Evolutionary conservation across 2,329 filamentous ascomycete genomes (phyloP), one percentile per base, ranked within the genome.

Genomic region (Anthostomella pinea): DNA sequence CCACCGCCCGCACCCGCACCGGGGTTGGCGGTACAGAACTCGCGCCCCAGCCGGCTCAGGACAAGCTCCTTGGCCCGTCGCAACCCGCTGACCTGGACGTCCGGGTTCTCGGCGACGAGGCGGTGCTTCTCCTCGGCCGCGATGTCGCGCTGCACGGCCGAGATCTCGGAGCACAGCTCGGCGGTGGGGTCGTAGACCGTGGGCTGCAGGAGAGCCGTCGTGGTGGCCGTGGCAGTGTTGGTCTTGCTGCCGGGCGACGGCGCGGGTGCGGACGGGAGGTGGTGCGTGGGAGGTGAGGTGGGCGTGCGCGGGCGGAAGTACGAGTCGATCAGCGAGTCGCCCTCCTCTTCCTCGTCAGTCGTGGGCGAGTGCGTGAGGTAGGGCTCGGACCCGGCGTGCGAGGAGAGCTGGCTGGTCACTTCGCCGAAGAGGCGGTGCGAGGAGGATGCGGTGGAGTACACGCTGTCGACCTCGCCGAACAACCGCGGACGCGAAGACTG

Each of bases 11-110:
- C n/a, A n/a, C n/a, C n/a, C n/a, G n/a, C n/a, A n/a, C n/a, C n/a
- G n/a, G n/a, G n/a, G n/a, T n/a, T n/a, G n/a, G n/a, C n/a, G n/a
- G 51, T 34, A 35, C 36, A 24, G 24, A 71, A 79, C 53, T 81
- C 73, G 37, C 68, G 68, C 49, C 68, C 73, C 33, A 83, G 67
- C 49, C 79, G 79, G 42, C 66, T 69, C 36, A 83, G 62, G 9
- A 83, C 77, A 1, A 75, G 73, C 45, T 78, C 75, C 54, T 76
- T 78, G 21, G 79, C 79, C 40, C 74, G 72, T 51, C 70, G 68
- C 32, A 83, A 62, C 8, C 77, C 75, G 46, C 66, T 73, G 4
- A 66, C 66, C 38, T 78, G 70, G 35, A 73, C 70, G 7, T 69
- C 70, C 3, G 71, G 66, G 48, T 82, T 76, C 45, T 81, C 72